These are phyloP conservation scores for Pharus latifolius DNA, from an alignment of 176 grass and related monocot genomes.

Conservation along the genomic window DNA sequence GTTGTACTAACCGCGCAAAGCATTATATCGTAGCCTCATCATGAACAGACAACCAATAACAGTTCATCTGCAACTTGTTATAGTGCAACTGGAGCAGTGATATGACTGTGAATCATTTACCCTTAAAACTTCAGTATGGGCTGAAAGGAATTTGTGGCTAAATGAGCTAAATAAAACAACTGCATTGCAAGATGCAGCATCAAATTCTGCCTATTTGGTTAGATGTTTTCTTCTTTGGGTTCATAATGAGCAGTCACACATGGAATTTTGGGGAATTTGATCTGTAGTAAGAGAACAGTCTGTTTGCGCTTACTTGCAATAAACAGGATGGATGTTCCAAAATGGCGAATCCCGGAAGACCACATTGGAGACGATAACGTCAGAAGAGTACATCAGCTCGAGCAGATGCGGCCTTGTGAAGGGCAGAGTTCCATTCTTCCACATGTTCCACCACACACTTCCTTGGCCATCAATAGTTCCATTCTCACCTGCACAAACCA, in stretches of 20 bases:
- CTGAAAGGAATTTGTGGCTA: neutral
- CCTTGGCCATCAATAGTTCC: constrained; percentile 94
- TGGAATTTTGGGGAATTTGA: neutral
- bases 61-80: neutral
- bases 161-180: constrained; percentile 3
- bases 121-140: neutral
- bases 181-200: neutral
- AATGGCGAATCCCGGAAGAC: constrained; percentile 78
- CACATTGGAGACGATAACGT: constrained; percentile 65
- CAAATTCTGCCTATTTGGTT: neutral
- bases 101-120: neutral
- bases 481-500: constrained; percentile 52
- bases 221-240: neutral
- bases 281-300: neutral
- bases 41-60: constrained; percentile 1
- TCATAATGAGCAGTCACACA: neutral
- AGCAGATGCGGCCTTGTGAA: constrained; percentile 76
- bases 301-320: constrained; percentile 51
- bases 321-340: constrained; percentile 99
- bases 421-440: constrained; percentile 64
- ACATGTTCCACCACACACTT: constrained; percentile 87
- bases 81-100: neutral
- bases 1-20: constrained; percentile 1
- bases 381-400: constrained; percentile 73
- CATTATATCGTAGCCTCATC: constrained; percentile 5